Evolutionary conservation across 768 basidiomycete species (phyloP), one percentile per base, ranked within the genome.

Genomic region (Tricholoma furcatifolium): DNA sequence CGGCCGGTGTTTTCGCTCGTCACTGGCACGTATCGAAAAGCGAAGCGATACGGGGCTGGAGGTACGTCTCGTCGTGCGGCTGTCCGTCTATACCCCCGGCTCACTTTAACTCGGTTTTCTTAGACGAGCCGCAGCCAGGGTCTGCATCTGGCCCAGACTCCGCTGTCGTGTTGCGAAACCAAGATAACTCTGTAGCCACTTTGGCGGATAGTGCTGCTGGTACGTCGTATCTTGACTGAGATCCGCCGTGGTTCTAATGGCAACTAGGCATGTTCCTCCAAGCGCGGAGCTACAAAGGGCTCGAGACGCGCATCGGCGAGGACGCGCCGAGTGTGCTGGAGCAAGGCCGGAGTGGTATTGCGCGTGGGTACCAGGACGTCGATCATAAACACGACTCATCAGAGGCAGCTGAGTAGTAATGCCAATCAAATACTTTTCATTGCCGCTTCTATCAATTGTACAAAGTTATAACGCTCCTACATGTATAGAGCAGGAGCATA

Each of bases 311-410:
- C 8, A 60, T 86, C 10, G 93, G 91, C 0, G 74, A 89, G 65
- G 91, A 96, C 62, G 79, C 75, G 1, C 94, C 95, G 0, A 82
- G 88, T 56, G 67, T 86, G 36, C 67, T 98, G 53, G 92, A 97
- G 70, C 90, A 96, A 67, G 96, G 96, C 0, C 73, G 93, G 42
- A 89, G 82, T 59, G 96, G 96, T 5, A 87, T 96, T 42, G 93
- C 96, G 35, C 80, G 87, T 56, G 92, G 89, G 9, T 98, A 98
- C 66, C 79, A 79, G 43, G 87, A 89, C 54, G 78, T 78, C 56
- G 69, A 70, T 31, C 54, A 54, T 38, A 50, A 53, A 2, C 24
- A 7, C 10, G 48, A 5, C 8, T 27, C 27, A 27, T 27, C 27
- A 27, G 27, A 27, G 27, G 12, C 21, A n/a, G 21, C 17, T 8